Base-by-base conservation (phyloP, 257 asterid species). In the Oldenlandia corymbosa region DNA sequence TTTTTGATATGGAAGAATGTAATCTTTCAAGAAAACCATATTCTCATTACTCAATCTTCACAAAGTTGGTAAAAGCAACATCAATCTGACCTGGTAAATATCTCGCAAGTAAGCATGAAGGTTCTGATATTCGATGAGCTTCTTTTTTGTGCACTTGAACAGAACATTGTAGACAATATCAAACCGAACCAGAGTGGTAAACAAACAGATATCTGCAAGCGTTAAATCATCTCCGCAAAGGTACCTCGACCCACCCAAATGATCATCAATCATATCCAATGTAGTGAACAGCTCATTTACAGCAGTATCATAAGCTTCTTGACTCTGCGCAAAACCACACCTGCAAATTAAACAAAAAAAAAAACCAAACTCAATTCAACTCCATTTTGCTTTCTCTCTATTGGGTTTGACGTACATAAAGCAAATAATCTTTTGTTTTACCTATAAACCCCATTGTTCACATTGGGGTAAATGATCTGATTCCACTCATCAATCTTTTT, bases 281-380 rank as follows among this genome's bases (percentile, higher is more conserved):
- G 94, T 71, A 14, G 63, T 39, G 41, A 93, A 93, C 83, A 93
- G 42, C 61, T 82, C 91, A 0, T 69, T 78, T 12, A 79, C 95
- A 0, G 97, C 91, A 0, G 5, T 54, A 31, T 93, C 86, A 50
- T 93, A 93, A 0, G 97, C 97, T 69, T 81, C 96, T 67, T 93
- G 99, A 70, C 88, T 90, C 72, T 93, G 95, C 4, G 99, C 99
- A 72, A 93, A 93, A 54, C 99, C 99, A 52, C 99, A 92, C 81
- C 99, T 89, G 62, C 73, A 66, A 10, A 43, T 16, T 10, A 50
- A 57, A 58, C 51, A 24, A 58, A 37, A 23, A 28, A n/a, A n/a
- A n/a, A n/a, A n/a, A n/a, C n/a, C n/a, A n/a, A 68, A 48, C 46
- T 28, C 36, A 36, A 18, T 37, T 27, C 41, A 46, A 32, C 17